Conservation (phyloP, 495 filamentous ascomycete species). For the Lindgomyces ingoldianus region DNA sequence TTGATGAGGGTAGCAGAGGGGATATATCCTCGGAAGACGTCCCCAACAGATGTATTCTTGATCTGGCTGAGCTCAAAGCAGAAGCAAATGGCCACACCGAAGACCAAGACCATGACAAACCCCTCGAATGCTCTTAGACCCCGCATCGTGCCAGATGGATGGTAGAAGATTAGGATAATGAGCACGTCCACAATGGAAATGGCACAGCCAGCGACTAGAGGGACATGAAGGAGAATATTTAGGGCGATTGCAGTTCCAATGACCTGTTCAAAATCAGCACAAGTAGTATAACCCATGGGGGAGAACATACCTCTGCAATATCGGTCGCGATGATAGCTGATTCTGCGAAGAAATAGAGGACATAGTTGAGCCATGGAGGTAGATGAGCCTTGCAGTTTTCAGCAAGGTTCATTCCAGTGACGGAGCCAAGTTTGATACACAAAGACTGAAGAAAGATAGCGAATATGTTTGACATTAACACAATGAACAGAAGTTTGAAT, state of each 20-base stretch:
- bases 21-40: constrained; percentile 82
- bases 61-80: constrained; percentile 85
- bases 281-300: neutral
- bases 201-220: constrained; percentile 83
- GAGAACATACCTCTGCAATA: constrained; percentile 68
- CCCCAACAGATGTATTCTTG: constrained; percentile 61
- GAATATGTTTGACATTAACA: constrained; percentile 80
- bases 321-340: constrained; percentile 84
- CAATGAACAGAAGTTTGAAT: constrained; percentile 71
- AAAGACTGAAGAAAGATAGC: constrained; percentile 81
- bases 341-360: constrained; percentile 74
- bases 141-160: constrained; percentile 70
- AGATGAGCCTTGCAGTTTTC: constrained; percentile 76
- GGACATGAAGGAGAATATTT: constrained; percentile 77
- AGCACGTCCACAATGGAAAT: constrained; percentile 84
- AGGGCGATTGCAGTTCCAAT: constrained; percentile 90
- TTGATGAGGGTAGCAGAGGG: constrained; percentile 75
- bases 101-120: constrained; percentile 75
- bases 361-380: constrained; percentile 73
- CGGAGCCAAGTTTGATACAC: constrained; percentile 81
- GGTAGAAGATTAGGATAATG: constrained; percentile 81
- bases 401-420: constrained; percentile 79
- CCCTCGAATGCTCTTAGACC: constrained; percentile 77
- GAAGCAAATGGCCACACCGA: constrained; percentile 88
- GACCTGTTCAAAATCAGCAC: constrained; percentile 54